Evolutionary conservation across 2,329 filamentous ascomycete genomes (phyloP), one percentile per base, ranked within the genome.

Genomic region (Pseudophaeomoniella oleicola): DNA sequence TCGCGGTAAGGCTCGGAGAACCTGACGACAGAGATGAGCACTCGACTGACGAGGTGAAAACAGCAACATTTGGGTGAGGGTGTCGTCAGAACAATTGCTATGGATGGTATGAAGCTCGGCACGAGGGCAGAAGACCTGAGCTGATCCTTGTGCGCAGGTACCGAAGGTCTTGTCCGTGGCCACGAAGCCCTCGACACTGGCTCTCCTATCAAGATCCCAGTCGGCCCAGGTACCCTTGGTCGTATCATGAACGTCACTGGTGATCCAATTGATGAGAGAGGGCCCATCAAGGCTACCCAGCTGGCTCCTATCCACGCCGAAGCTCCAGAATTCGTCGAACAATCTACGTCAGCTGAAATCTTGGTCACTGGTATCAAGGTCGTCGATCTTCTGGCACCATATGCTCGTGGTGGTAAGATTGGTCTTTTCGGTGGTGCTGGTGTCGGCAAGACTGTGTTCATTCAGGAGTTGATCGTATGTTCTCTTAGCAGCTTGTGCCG

Each of bases 381-480:
- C 66, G 90, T 98, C 70, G 90, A 98, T 66, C 77, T 98, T 51
- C 79, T 98, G 59, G 90, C 90, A 56, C 90, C 90, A 58, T 98
- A 98, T 69, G 90, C 90, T 64, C 90, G 90, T 92, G 90, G 90
- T 85, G 90, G 90, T 79, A 98, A 98, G 82, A 98, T 98, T 77
- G 90, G 90, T 84, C 86, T 98, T 54, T 98, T 98, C 72, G 90
- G 90, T 71, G 90, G 90, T 88, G 90, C 90, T 57, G 90, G 90
- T 92, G 90, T 98, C 75, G 90, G 90, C 69, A 98, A 98, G 82
- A 98, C 90, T 64, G 90, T 98, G 64, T 98, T 96, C 76, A 98
- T 98, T 67, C 90, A 98, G 78, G 90, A 98, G 73, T 72, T 98
- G 63, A 98, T 98, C 74, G 75, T 79, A 67, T 56, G 72, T 58